Evolutionary conservation across 1,284 basidiomycete genomes (phyloP), one percentile per base, ranked within the genome.

Genomic region (Leccinum solheimii): DNA sequence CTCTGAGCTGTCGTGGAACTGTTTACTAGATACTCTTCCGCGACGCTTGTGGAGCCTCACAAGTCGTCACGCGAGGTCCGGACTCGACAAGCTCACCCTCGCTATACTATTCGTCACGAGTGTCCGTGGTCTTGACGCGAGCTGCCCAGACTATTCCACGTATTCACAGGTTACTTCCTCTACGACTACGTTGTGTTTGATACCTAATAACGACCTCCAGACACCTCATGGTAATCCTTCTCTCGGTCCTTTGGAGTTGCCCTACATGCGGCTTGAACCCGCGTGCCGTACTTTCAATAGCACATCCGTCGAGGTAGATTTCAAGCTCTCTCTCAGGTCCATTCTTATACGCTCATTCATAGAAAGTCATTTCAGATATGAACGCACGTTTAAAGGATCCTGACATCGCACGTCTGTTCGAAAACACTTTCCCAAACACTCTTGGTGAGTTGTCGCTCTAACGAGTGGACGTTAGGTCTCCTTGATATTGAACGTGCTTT

Each of bases 351-450:
- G 26, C 16, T 19, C 43, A 5, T 43, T 10, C 30, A 30, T 56
- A 90, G 87, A 81, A 83, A 79, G 87, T 90, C 14, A 86, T 90
- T 50, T 68, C 66, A 30, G 86, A 91, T 68, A 88, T 91, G 87
- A 90, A 84, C 52, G 73, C 77, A 23, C 80, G 86, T 54, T 74
- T 91, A 49, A 89, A 85, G 70, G 87, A 91, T 69, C 87, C 89
- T 1, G 89, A 91, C 67, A 67, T 91, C 59, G 90, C 89, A 19
- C 81, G 87, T 59, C 69, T 91, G 32, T 91, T 91, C 65, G 89
- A 90, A 72, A 91, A 91, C 62, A 86, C 89, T 0, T 90, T 90
- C 68, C 88, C 89, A 2, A 90, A 89, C 66, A 91, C 90, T 0
- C 79, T 91, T 38, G 88, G 88, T 88, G 67, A 59, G 75, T 43